Conservation (phyloP, 2,329 filamentous ascomycete genomes). For the Dichotomopilus funicola region DNA sequence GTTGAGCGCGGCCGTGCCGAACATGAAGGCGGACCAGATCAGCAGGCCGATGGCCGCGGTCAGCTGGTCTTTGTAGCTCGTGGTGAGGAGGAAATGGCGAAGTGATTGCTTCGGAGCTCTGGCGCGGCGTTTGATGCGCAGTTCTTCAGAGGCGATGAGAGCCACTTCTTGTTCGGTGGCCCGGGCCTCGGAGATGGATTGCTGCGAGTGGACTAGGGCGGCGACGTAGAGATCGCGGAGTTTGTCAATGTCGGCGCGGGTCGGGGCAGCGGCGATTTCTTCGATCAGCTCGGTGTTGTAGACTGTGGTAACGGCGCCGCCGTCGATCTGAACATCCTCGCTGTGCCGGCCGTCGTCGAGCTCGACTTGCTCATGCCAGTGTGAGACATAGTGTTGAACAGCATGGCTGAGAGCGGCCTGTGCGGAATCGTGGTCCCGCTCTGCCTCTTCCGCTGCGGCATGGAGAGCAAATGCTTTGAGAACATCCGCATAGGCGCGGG, state of each 20-base stretch:
- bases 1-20: slow-evolving; percentile 23
- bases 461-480: slow-evolving; percentile 21
- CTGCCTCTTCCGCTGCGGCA: slow-evolving; percentile 19
- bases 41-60: slow-evolving; percentile 21
- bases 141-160: slow-evolving; percentile 20
- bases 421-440: slow-evolving; percentile 15
- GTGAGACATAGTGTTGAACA: slow-evolving; percentile 20
- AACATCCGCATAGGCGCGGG: slow-evolving; percentile 21
- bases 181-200: slow-evolving; percentile 18
- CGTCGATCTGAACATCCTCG: slow-evolving; percentile 12
- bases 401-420: slow-evolving; percentile 15
- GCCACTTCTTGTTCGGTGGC: slow-evolving; percentile 22
- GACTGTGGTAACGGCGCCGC: slow-evolving; percentile 21
- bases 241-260: slow-evolving; percentile 23
- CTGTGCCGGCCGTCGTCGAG: slow-evolving; percentile 5
- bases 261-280: slow-evolving; percentile 22
- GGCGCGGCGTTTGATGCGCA: slow-evolving; percentile 17
- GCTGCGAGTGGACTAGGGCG: slow-evolving; percentile 20
- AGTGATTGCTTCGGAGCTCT: slow-evolving; percentile 15
- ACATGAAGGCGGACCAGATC: slow-evolving; percentile 24
- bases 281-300: slow-evolving; percentile 23
- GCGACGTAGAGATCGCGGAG: slow-evolving; percentile 23
- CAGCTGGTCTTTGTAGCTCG: slow-evolving; percentile 24
- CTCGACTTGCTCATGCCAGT: slow-evolving; percentile 24
- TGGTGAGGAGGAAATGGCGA: slow-evolving; percentile 19